A percentile compares a stretch with the other conserved stretches of the same genome.
These are phyloP conservation scores for Fusarium multiceps DNA, from an alignment of 2,329 filamentous ascomycete genomes.

Conservation along the genomic window DNA sequence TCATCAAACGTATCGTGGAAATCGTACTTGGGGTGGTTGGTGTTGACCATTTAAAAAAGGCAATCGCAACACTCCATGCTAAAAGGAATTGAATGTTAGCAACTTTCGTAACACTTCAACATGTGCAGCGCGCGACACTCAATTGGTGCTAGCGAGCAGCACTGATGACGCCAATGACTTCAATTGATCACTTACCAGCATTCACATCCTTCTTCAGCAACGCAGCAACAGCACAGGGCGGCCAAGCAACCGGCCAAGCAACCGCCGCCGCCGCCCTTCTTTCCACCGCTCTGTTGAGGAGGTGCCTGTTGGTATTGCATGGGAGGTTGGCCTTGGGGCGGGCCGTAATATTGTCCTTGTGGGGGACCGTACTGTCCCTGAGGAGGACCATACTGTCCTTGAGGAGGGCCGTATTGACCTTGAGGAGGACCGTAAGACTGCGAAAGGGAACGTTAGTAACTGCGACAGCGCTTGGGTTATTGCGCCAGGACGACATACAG, in stretches of 20 bases:
- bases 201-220: constrained; percentile 62
- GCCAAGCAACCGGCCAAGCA: constrained; percentile 62
- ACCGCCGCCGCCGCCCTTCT: constrained; percentile 51
- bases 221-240: constrained; percentile 62
- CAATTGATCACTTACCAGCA: constrained; percentile 54
- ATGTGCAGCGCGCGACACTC: constrained; percentile 5
- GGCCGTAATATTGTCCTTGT: constrained; percentile 48
- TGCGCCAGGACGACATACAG: constrained; percentile 48
- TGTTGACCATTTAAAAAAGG: constrained; percentile 46
- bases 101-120: background rate
- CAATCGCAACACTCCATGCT: constrained; percentile 58
- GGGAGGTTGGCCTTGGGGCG: constrained; percentile 54
- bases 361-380: constrained; percentile 47
- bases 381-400: constrained; percentile 47
- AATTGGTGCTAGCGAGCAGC: background rate
- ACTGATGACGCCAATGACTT: constrained; percentile 14
- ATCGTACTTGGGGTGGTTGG: background rate
- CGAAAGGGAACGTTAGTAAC: constrained; percentile 23
- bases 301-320: constrained; percentile 59
- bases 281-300: constrained; percentile 50
- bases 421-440: constrained; percentile 49
- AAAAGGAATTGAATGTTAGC: constrained; percentile 7
- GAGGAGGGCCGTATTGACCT: constrained; percentile 45
- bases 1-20: constrained; percentile 5
- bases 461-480: background rate